Conservation (phyloP, 148 eudicot genomes). For the Heliamphora exappendiculata region DNA sequence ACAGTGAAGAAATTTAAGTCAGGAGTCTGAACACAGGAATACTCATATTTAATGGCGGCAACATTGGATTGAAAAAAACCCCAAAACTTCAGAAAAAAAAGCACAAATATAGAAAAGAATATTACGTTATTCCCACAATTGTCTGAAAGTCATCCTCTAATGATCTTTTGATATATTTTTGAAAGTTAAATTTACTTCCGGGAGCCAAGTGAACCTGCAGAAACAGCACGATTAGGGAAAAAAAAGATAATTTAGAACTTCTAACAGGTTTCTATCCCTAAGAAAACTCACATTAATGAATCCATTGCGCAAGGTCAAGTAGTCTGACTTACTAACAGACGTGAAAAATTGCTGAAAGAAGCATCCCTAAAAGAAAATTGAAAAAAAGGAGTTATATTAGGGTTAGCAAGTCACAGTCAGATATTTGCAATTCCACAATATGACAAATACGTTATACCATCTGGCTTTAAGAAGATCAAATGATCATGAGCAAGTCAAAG, state of each 20-base stretch:
- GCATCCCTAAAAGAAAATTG: slow-evolving; percentile 49
- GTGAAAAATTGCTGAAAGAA: slow-evolving; percentile 78
- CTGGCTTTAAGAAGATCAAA: not conserved
- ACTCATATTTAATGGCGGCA: not conserved
- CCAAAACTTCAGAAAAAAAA: not conserved
- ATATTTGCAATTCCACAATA: not conserved
- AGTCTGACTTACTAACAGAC: slow-evolving; percentile 82
- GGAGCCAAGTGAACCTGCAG: slow-evolving; percentile 75
- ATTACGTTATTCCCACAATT: slow-evolving; percentile 80
- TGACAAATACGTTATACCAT: not conserved
- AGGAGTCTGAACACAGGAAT: not conserved
- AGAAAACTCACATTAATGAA: slow-evolving; percentile 65
- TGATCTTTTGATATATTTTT: slow-evolving; percentile 84
- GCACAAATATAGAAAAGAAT: not conserved
- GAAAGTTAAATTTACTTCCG: slow-evolving; percentile 80
- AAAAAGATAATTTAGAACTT: not conserved
- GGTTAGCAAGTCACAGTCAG: not conserved
- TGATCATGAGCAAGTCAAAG: not conserved
- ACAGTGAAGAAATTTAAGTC: not conserved
- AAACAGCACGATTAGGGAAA: slow-evolving; percentile 1
- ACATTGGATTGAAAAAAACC: not conserved
- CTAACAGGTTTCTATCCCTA: not conserved
- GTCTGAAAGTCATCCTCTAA: slow-evolving; percentile 87
- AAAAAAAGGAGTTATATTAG: not conserved
- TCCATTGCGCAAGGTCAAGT: slow-evolving; percentile 80